A percentile compares a stretch with the other conserved stretches of the same genome.
phyloP scores from a whole-genome alignment of 306 rosid species.

The Rosa lucieae region DNA sequence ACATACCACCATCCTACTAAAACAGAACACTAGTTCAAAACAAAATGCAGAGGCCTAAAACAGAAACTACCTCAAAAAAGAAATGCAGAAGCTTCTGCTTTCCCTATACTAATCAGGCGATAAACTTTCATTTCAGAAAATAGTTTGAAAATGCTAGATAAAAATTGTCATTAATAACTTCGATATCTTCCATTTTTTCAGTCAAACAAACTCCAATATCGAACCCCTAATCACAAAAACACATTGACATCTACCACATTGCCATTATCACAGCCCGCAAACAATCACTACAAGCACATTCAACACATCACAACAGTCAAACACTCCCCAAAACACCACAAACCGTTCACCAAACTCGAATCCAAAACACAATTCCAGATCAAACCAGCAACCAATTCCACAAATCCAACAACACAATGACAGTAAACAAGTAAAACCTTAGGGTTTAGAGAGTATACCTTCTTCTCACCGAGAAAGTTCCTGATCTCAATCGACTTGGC shows the following conservation, averaged over 20 bases:
- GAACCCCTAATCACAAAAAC: background rate
- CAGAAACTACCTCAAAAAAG: no score
- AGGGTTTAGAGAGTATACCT: slow-evolving; percentile 33
- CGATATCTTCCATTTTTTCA: no score
- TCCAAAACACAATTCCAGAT: background rate
- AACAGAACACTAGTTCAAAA: background rate
- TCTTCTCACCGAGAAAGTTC: slow-evolving; percentile 75
- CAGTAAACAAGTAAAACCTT: background rate
- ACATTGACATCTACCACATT: background rate
- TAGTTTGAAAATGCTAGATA: background rate
- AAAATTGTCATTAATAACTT: background rate
- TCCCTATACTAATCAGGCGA: background rate
- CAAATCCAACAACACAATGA: background rate
- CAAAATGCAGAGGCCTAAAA: background rate
- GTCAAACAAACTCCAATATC: no score
- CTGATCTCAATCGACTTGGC: slow-evolving; percentile 65
- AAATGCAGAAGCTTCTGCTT: background rate
- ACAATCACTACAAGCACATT: background rate
- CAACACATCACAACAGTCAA: no score
- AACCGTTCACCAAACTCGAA: background rate
- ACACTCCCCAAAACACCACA: background rate
- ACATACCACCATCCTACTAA: background rate
- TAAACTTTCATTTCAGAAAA: background rate
- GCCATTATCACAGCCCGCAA: background rate
- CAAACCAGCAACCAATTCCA: background rate